A percentile compares a stretch with the other conserved stretches of the same genome.
Conservation (phyloP, 805 yeast species). For the Citeromyces nyonsensis region DNA sequence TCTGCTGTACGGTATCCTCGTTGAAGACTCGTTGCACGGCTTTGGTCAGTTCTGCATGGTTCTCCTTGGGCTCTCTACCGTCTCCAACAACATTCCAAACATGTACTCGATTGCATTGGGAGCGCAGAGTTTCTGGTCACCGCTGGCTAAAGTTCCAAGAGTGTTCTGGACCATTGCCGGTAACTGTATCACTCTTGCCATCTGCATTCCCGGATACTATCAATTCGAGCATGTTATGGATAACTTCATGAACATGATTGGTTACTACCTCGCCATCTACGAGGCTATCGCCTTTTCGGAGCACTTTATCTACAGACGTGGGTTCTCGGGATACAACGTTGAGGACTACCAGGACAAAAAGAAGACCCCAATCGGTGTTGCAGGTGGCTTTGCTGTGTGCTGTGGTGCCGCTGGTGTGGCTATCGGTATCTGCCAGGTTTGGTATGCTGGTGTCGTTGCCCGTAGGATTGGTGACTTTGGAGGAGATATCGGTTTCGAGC, state of each 20-base stretch:
- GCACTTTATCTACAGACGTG: slow-evolving; percentile 65
- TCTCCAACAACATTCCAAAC: slow-evolving; percentile 87
- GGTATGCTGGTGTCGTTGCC: slow-evolving; percentile 68
- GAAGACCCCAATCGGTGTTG: slow-evolving; percentile 58
- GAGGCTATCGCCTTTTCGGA: slow-evolving; percentile 63
- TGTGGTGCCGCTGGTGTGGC: slow-evolving; percentile 80
- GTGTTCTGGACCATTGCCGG: slow-evolving; percentile 68
- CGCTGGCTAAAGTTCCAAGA: slow-evolving; percentile 65
- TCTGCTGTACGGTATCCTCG: slow-evolving; percentile 62
- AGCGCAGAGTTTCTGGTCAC: slow-evolving; percentile 75
- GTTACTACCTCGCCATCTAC: slow-evolving; percentile 83
- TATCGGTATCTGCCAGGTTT: slow-evolving; percentile 74
- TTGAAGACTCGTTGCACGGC: slow-evolving; percentile 67
- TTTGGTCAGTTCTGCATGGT: slow-evolving; percentile 88
- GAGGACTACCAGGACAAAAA: slow-evolving; percentile 41
- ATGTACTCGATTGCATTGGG: slow-evolving; percentile 83
- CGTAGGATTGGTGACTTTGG: slow-evolving; percentile 45
- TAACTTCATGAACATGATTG: slow-evolving; percentile 83
- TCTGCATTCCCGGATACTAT: slow-evolving; percentile 81
- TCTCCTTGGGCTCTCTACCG: slow-evolving; percentile 71
- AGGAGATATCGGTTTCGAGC: slow-evolving; percentile 81
- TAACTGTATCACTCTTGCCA: slow-evolving; percentile 64
- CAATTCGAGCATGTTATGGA: slow-evolving; percentile 57
- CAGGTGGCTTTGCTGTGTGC: slow-evolving; percentile 70
- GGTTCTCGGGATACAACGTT: slow-evolving; percentile 33